Evolutionary conservation across 768 basidiomycete genomes (phyloP), one percentile per base, ranked within the genome.

Genomic region (Clitopilus hobsonii): DNA sequence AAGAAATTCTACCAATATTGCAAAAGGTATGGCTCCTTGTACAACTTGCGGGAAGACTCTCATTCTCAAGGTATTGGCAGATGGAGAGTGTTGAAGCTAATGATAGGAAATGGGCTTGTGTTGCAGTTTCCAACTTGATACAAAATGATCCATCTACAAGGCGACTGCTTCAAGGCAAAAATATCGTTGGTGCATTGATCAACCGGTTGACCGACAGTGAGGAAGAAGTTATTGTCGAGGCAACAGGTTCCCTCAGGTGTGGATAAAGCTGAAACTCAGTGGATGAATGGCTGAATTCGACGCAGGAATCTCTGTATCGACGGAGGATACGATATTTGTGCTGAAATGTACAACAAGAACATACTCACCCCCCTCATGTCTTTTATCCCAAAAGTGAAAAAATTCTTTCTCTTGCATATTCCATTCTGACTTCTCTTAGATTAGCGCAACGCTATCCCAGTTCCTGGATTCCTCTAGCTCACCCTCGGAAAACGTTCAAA

Each of bases 291-390:
- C 38, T 27, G 54, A 45, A 49, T 52, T 28, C 30, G 54, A 23
- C 20, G 10, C 63, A 97, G 94, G 58, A 98, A 97, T 72, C 71
- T 98, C 13, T 94, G 92, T 63, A 87, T 98, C 63, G 95, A 98
- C 65, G 95, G 94, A 14, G 95, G 95, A 51, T 90, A 91, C 65
- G 94, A 97, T 60, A 89, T 97, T 48, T 95, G 94, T 63, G 92
- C 89, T 1, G 93, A 97, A 69, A 95, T 98, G 91, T 95, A 88
- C 73, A 97, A 98, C 69, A 97, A 97, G 74, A 91, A 91, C 61
- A 86, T 97, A 45, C 74, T 97, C 50, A 79, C 85, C 5, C 90
- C 91, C 2, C 69, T 94, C 55, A 84, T 77, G 61, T 77, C 80
- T 0, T 90, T 92, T 62, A 77, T 94, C 16, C 86, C 89, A 6